phyloP scores from a whole-genome alignment of 768 basidiomycete species.

The Boletus huronensis region DNA sequence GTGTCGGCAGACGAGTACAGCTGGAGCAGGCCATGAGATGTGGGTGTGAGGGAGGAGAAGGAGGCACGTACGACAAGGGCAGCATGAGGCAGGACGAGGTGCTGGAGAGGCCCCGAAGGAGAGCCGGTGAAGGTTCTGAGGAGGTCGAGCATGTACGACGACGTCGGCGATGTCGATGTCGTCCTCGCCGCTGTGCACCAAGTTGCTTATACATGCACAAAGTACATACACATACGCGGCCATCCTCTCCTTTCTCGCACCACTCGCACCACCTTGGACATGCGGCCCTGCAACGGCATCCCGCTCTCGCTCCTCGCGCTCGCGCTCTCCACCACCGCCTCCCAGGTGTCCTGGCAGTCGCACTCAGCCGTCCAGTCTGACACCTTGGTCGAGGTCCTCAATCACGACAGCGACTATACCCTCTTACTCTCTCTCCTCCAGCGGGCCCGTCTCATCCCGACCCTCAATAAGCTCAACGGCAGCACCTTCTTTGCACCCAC shows the following conservation, averaged over 20 bases:
- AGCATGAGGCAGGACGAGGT: slow-evolving; percentile 52
- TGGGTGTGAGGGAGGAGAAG: neutral
- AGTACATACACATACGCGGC: neutral
- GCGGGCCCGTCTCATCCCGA: slow-evolving; percentile 83
- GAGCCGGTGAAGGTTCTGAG: slow-evolving; percentile 44
- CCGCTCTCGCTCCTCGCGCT: slow-evolving; percentile 35
- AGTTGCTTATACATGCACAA: slow-evolving; percentile 5
- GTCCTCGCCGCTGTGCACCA: too few species aligned
- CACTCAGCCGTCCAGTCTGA: slow-evolving; percentile 33
- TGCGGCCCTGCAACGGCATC: slow-evolving; percentile 35
- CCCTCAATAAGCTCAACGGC: slow-evolving; percentile 79
- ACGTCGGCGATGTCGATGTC: neutral
- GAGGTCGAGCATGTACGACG: slow-evolving; percentile 44
- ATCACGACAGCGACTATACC: slow-evolving; percentile 69
- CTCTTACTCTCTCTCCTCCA: slow-evolving; percentile 77
- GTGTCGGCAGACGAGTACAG: slow-evolving; percentile 71
- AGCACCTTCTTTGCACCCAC: slow-evolving; percentile 94
- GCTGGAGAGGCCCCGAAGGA: slow-evolving; percentile 52
- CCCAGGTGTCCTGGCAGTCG: slow-evolving; percentile 25
- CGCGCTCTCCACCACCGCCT: slow-evolving; percentile 10
- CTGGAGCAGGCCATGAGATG: slow-evolving; percentile 35
- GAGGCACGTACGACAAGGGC: slow-evolving; percentile 54
- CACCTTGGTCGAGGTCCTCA: slow-evolving; percentile 79
- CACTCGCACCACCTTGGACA: slow-evolving; percentile 6
- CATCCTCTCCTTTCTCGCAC: neutral